Percentiles rank a stretch among this genome's conserved stretches.
These are phyloP conservation scores for Pichia sp. DNA, from an alignment of 1,139 yeast species.

Conservation along the genomic window DNA sequence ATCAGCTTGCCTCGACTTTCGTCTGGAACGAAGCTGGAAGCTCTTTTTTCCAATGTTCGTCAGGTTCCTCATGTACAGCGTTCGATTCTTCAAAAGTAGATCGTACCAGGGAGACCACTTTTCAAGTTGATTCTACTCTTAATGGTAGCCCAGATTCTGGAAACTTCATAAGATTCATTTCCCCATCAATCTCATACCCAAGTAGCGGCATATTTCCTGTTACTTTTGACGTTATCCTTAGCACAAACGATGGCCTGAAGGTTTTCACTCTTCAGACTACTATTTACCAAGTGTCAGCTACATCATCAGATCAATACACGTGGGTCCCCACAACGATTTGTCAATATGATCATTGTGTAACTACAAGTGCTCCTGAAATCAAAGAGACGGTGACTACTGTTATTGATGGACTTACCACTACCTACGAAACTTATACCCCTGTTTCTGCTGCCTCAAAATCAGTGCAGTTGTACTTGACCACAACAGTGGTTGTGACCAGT, in stretches of 20 bases:
- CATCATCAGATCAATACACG: conserved; percentile 8
- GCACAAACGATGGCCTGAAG: not conserved
- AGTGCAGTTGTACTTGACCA: conserved; percentile 12
- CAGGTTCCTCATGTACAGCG: conserved; percentile 3
- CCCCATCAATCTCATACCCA: conserved; percentile 15
- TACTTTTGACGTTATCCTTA: conserved; percentile 1
- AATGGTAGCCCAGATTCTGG: conserved; percentile 6
- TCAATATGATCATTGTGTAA: conserved; percentile 10
- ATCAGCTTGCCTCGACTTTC: not conserved
- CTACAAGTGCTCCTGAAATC: conserved; percentile 13
- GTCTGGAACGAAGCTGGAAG: conserved; percentile 13
- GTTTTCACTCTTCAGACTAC: conserved; percentile 1
- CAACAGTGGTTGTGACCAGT: conserved; percentile 11
- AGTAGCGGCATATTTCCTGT: conserved; percentile 12
- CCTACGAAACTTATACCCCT: conserved; percentile 8
- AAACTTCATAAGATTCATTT: conserved; percentile 13
- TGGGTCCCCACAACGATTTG: conserved; percentile 13
- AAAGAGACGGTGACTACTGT: conserved; percentile 8
- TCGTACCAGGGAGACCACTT: conserved; percentile 5
- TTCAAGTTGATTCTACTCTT: conserved; percentile 4
- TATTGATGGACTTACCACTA: conserved; percentile 3
- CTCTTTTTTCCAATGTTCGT: conserved; percentile 10
- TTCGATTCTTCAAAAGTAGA: conserved; percentile 4
- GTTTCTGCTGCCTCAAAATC: conserved; percentile 6
- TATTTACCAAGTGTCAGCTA: conserved; percentile 6